phyloP scores from a whole-genome alignment of 2,329 filamentous ascomycete genomes.

The Didymella glomerata region DNA sequence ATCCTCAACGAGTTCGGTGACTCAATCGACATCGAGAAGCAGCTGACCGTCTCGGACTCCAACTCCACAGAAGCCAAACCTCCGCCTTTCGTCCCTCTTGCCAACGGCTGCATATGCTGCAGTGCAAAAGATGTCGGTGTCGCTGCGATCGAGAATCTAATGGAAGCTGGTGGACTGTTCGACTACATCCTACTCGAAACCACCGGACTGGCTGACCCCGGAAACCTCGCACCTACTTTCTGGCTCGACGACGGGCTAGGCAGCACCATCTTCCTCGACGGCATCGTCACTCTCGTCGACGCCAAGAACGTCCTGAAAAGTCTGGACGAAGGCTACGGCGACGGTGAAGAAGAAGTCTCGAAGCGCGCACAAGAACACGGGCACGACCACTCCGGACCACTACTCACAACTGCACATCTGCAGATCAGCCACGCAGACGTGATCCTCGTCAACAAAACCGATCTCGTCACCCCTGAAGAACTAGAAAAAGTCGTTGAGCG shows the following conservation, averaged over 20 bases:
- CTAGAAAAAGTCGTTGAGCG: slow-evolving; percentile 74
- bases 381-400: slow-evolving; percentile 69
- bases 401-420: slow-evolving; percentile 91
- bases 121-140: slow-evolving; percentile 97
- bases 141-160: slow-evolving; percentile 91
- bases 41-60: slow-evolving; percentile 77
- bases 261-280: slow-evolving; percentile 94
- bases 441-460: slow-evolving; percentile 91
- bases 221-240: slow-evolving; percentile 93
- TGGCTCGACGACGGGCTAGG: slow-evolving; percentile 97
- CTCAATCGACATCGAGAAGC: slow-evolving; percentile 91
- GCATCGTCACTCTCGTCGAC: slow-evolving; percentile 94
- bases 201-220: slow-evolving; percentile 92
- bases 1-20: slow-evolving; percentile 79
- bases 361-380: slow-evolving; percentile 59
- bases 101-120: slow-evolving; percentile 97
- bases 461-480: slow-evolving; percentile 77
- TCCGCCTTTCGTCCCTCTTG: slow-evolving; percentile 81
- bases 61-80: slow-evolving; percentile 42
- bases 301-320: slow-evolving; percentile 88
- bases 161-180: slow-evolving; percentile 92
- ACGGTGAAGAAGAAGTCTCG: slow-evolving; percentile 54
- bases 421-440: slow-evolving; percentile 98
- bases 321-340: slow-evolving; percentile 70
- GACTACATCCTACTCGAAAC: slow-evolving; percentile 98